Base-by-base conservation (phyloP, 2,329 filamentous ascomycete genomes). In the Rhynchosporium secalis region DNA sequence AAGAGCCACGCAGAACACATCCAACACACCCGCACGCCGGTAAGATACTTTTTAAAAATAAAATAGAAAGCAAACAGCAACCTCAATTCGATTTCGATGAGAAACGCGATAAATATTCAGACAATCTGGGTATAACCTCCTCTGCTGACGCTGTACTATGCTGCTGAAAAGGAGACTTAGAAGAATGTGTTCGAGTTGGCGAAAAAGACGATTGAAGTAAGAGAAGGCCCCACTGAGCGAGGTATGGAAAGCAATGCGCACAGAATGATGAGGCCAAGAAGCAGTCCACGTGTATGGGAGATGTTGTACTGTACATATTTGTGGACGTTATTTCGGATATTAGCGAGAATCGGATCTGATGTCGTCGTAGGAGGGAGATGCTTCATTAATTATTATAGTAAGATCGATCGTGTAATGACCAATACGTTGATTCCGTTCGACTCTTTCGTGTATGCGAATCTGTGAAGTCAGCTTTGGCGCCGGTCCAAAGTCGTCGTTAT, bases 401-500 rank as follows among this genome's bases (percentile, higher is more conserved):
- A 38, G 51, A 57, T 57, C 56, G 63, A 60, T 58, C 61, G 26
- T 48, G 28, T 51, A 38, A 38, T 55, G 61, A 62, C 49, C 61
- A 56, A 46, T n/a, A 56, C 48, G 31, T 61, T 41, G 41, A 40
- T 49, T 52, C 49, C 43, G 58, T 49, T 38, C 5, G 38, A n/a
- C 15, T 61, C 43, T n/a, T 52, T 20, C 36, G 48, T 46, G 26
- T 36, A 29, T 41, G 41, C 33, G 47, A 52, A 47, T 45, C 29
- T 40, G 4, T 45, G 40, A 46, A 31, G 47, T 63, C 58, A 58
- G 60, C 63, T 57, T 54, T 61, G 68, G 69, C 66, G 51, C 70
- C 70, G 62, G 69, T 67, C 68, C 69, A 64, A 65, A 68, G 67
- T 64, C 63, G 61, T 68, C n/a, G 33, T 26, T 41, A 31, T 10